Evolutionary conservation across 352 stramenopile species (phyloP).

Genomic region (Pythium scleroteichum): DNA sequence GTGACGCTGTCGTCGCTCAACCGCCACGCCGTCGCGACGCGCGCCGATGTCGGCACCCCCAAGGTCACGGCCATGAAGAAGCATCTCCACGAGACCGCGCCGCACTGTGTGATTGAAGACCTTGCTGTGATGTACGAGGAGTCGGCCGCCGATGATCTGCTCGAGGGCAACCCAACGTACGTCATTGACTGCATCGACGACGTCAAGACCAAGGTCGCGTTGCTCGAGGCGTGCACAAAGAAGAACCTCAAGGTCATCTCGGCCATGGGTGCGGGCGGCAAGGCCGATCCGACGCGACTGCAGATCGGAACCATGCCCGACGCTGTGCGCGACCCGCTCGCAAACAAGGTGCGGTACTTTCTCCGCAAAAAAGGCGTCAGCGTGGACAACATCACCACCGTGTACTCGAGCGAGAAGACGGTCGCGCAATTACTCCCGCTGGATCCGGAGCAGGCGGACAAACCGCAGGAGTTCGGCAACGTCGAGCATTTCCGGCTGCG

Average conservation of each 20-base stretch:
- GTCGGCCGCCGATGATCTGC: constrained; percentile 71
- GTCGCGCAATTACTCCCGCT: constrained; percentile 95
- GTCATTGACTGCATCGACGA: constrained; percentile 99
- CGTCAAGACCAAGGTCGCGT: constrained; percentile 95
- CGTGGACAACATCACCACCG: constrained; percentile 71
- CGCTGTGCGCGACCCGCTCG: constrained; percentile 93
- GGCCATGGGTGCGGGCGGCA: constrained; percentile 93
- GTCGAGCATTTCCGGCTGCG: constrained; percentile 97
- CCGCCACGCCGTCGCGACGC: constrained; percentile 96
- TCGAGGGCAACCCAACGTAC: constrained; percentile 88
- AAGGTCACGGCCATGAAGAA: constrained; percentile 92
- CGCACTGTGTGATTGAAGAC: constrained; percentile 87
- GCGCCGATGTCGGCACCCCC: constrained; percentile 94
- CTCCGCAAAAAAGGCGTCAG: constrained; percentile 85
- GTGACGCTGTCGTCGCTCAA: constrained; percentile 99
- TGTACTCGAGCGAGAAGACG: constrained; percentile 97
- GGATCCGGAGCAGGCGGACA: constrained; percentile 88
- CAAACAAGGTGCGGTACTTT: constrained; percentile 95
- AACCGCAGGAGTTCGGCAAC: constrained; percentile 93
- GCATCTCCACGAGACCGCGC: constrained; percentile 70
- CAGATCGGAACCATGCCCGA: constrained; percentile 96
- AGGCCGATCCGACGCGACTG: constrained; percentile 95
- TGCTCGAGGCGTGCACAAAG: constrained; percentile 90
- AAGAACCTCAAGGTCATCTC: constrained; percentile 83
- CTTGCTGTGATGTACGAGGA: constrained; percentile 91